Percentiles rank a stretch among this genome's conserved stretches.
Evolutionary conservation across 768 basidiomycete genomes (phyloP).

Genomic region (Lentinula detonsa): DNA sequence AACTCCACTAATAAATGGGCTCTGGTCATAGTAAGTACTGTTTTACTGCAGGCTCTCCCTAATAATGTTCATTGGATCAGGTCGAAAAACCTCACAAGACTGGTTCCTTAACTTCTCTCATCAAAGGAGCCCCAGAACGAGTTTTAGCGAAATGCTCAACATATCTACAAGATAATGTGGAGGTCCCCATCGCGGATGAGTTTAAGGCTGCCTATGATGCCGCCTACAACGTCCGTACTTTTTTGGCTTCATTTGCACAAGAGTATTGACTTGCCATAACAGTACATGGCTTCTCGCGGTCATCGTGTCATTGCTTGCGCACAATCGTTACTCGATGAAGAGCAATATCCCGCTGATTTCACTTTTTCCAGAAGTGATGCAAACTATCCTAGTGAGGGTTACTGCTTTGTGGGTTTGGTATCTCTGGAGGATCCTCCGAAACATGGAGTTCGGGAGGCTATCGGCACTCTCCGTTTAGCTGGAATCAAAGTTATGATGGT

Average conservation of each 20-base stretch:
- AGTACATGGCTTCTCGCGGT: slow-evolving; percentile 77
- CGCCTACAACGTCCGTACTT: slow-evolving; percentile 48
- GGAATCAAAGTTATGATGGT: slow-evolving; percentile 79
- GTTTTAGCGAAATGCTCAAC: slow-evolving; percentile 60
- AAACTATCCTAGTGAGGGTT: slow-evolving; percentile 48
- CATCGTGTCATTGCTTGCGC: slow-evolving; percentile 74
- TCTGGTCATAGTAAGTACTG: slow-evolving; percentile 48
- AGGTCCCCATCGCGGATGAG: slow-evolving; percentile 45
- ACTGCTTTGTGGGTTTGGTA: slow-evolving; percentile 60
- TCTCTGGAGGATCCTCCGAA: slow-evolving; percentile 70
- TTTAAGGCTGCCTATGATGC: slow-evolving; percentile 49
- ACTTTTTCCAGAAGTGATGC: slow-evolving; percentile 50
- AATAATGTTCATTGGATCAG: slow-evolving; percentile 21
- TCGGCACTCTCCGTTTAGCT: slow-evolving; percentile 62
- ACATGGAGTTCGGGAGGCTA: slow-evolving; percentile 66
- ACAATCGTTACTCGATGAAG: slow-evolving; percentile 46
- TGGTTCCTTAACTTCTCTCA: slow-evolving; percentile 47
- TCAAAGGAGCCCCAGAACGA: slow-evolving; percentile 69
- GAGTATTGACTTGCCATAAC: neutral
- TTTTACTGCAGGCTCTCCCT: neutral
- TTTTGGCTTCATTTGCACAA: neutral
- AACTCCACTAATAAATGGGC: slow-evolving; percentile 76
- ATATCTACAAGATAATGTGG: slow-evolving; percentile 46
- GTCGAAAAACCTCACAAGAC: slow-evolving; percentile 46
- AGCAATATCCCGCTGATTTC: slow-evolving; percentile 38